phyloP scores from a whole-genome alignment of 495 filamentous ascomycete genomes.

The Penicillium silybi region DNA sequence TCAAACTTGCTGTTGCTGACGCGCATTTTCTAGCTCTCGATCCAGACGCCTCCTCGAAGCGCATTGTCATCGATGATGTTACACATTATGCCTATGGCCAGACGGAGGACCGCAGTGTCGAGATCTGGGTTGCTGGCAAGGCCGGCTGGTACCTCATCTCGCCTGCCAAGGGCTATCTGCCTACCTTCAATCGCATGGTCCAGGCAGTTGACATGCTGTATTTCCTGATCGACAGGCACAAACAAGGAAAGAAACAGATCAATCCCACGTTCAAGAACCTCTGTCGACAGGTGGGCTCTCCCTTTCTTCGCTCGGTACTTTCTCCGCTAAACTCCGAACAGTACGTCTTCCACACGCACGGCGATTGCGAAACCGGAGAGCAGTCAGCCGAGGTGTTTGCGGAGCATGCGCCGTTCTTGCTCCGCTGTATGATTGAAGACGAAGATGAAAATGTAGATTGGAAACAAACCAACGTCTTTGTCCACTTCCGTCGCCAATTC shows the following conservation, averaged over 20 bases:
- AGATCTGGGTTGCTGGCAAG: conserved; percentile 70
- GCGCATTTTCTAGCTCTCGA: conserved; percentile 35
- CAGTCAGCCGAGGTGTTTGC: conserved; percentile 50
- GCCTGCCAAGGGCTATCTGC: conserved; percentile 56
- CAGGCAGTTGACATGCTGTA: conserved; percentile 70
- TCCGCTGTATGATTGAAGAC: conserved; percentile 56
- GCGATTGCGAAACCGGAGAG: conserved; percentile 42
- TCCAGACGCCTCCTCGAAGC: conserved; percentile 43
- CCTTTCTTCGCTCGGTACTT: not conserved
- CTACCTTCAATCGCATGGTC: conserved; percentile 60
- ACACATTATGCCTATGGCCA: conserved; percentile 67
- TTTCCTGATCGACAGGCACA: conserved; percentile 53
- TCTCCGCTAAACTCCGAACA: conserved; percentile 17
- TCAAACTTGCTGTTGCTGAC: conserved; percentile 26
- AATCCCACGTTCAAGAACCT: conserved; percentile 40
- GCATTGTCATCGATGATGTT: conserved; percentile 62
- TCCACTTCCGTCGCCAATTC: conserved; percentile 49
- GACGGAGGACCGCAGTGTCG: conserved; percentile 53
- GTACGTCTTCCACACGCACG: conserved; percentile 43
- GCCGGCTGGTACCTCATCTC: conserved; percentile 77
- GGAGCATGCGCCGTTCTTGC: conserved; percentile 51
- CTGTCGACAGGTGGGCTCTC: conserved; percentile 40
- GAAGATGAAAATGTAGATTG: conserved; percentile 55
- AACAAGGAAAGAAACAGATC: conserved; percentile 33
- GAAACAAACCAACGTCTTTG: conserved; percentile 50